Base-by-base conservation (phyloP, 2,329 filamentous ascomycete species). In the Xylaria sp. region DNA sequence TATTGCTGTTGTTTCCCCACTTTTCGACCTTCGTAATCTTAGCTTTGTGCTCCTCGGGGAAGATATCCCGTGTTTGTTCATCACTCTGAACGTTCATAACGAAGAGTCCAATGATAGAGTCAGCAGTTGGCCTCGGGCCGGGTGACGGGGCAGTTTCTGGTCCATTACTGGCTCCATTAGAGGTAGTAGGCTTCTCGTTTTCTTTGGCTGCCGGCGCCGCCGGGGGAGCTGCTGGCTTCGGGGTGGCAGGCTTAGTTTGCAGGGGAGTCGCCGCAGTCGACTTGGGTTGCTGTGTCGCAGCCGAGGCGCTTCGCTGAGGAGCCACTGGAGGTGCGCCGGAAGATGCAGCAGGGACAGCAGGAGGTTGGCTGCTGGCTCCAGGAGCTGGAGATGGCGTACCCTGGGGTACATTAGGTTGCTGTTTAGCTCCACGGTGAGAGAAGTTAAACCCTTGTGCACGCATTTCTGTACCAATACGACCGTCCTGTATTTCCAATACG, bases 361-460 rank as follows among this genome's bases (percentile, higher is more conserved):
- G 74, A 41, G 79, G 68, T 20, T 78, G 67, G 49, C 72, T 73
- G 73, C 78, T 73, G 71, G 72, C 75, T 23, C 73, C 79, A 64
- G 79, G 81, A 73, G 80, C 77, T 68, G 81, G 80, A 25, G 78
- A 80, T 12, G 77, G 78, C 25, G 78, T 78, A 76, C 72, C 78
- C 68, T 81, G 79, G 70, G 81, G 80, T 76, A 78, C 75, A 20
- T 80, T 82, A 33, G 82, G 79, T 72, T 85, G 85, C 78, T 92
- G 90, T 85, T 98, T 98, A 66, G 92, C 91, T 72, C 92, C 93
- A 75, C 96, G 92, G 81, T 99, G 96, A 28, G 96, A 94, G 81
- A 99, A 99, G 86, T 99, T 99, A 88, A 99, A 99, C 51, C 96
- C 96, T 79, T 99, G 96, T 25, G 96, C 96, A 72, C 94, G 91